Conservation (phyloP, 345 rosid species). For the Eucalyptus erythrocorys region DNA sequence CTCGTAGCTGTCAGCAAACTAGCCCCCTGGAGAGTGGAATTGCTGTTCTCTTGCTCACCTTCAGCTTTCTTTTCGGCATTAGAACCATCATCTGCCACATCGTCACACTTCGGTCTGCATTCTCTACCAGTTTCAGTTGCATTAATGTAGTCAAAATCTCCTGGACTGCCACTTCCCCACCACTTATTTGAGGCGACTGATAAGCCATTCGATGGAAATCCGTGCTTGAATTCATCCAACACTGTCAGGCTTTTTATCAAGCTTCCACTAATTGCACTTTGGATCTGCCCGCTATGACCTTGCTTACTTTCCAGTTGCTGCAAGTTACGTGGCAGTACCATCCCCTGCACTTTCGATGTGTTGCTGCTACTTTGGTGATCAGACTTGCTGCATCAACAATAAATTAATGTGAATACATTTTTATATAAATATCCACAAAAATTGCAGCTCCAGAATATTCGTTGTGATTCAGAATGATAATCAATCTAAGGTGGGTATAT, state of each 20-base stretch:
- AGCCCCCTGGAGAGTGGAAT: conserved; percentile 1
- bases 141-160: background rate
- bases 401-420: background rate
- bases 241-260: conserved; percentile 15
- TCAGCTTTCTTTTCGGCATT: conserved; percentile 4
- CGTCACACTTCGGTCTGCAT: background rate
- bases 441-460: background rate
- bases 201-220: conserved; percentile 64
- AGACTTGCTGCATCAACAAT: conserved; percentile 10
- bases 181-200: conserved; percentile 38
- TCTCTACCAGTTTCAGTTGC: conserved; percentile 14
- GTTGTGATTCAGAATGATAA: background rate
- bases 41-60: conserved; percentile 4
- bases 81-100: background rate
- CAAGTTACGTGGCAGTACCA: conserved; percentile 1
- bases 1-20: conserved; percentile 29
- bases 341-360: conserved; percentile 7
- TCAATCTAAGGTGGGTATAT: background rate
- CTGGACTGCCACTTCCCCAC: conserved; percentile 45
- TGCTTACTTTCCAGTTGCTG: conserved; percentile 25
- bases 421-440: background rate
- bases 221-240: conserved; percentile 55
- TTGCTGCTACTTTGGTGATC: conserved; percentile 3
- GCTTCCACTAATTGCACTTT: conserved; percentile 2
- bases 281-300: background rate